These are phyloP conservation scores for Plantago ovata DNA, from an alignment of 257 asterid genomes.

Conservation along the genomic window DNA sequence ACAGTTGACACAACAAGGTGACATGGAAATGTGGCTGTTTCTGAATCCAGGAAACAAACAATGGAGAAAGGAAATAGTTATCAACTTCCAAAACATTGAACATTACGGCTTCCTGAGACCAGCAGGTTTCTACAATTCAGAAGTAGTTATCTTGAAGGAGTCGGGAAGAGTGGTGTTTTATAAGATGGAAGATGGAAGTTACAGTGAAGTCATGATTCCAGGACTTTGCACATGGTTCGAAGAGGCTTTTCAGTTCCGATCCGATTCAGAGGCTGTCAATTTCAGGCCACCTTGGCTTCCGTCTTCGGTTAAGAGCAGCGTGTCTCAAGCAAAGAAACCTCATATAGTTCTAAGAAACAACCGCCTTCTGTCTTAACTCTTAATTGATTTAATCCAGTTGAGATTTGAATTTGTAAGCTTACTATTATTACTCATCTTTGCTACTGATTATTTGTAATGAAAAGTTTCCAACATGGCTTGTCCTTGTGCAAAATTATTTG, in stretches of 20 bases:
- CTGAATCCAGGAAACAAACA: background rate
- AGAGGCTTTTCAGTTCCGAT: conserved; percentile 16
- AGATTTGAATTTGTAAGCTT: too few species aligned
- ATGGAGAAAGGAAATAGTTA: conserved; percentile 11
- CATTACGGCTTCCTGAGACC: background rate
- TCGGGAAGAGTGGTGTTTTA: background rate
- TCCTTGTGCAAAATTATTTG: too few species aligned
- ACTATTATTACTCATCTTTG: too few species aligned
- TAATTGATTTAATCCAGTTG: too few species aligned
- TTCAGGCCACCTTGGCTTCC: background rate
- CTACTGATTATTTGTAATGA: too few species aligned
- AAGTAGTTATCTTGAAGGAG: background rate
- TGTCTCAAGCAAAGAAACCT: too few species aligned
- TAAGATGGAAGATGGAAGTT: conserved; percentile 3
- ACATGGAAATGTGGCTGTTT: background rate
- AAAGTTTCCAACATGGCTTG: too few species aligned
- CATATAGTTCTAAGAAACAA: too few species aligned
- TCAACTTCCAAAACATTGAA: background rate
- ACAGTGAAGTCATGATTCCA: background rate
- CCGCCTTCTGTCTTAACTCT: too few species aligned
- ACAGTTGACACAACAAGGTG: background rate
- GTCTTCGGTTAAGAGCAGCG: too few species aligned
- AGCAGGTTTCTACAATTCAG: conserved; percentile 7
- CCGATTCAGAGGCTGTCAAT: conserved; percentile 9
- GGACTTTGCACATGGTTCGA: too few species aligned